Evolutionary conservation across 345 rosid genomes (phyloP).

Genomic region (Dimocarpus longan): DNA sequence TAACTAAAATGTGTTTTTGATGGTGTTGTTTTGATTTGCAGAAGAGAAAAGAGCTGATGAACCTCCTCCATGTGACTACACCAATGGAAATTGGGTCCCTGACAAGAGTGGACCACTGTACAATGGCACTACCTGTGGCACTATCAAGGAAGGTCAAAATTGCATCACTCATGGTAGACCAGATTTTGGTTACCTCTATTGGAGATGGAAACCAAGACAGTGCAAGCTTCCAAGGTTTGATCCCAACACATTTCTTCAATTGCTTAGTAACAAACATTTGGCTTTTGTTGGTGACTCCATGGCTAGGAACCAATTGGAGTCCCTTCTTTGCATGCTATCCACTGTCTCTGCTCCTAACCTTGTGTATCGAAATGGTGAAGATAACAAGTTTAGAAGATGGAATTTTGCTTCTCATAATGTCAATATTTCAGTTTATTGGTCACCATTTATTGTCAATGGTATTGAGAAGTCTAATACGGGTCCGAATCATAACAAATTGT

Average conservation of each 20-base stretch:
- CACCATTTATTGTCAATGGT: slow-evolving; percentile 91
- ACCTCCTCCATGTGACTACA: slow-evolving; percentile 66
- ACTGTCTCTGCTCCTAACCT: slow-evolving; percentile 60
- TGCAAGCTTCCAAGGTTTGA: slow-evolving; percentile 89
- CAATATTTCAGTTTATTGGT: slow-evolving; percentile 80
- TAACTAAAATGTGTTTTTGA: not conserved
- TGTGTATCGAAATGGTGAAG: slow-evolving; percentile 67
- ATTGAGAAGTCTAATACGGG: slow-evolving; percentile 67
- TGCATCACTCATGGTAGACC: slow-evolving; percentile 88
- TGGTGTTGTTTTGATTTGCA: slow-evolving; percentile 23
- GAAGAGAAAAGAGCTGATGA: slow-evolving; percentile 42
- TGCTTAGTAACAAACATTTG: slow-evolving; percentile 61
- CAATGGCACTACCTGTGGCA: slow-evolving; percentile 74
- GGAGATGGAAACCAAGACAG: slow-evolving; percentile 87
- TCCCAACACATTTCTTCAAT: slow-evolving; percentile 58
- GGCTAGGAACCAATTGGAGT: slow-evolving; percentile 96
- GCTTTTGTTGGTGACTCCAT: slow-evolving; percentile 98
- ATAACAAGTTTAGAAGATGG: slow-evolving; percentile 81
- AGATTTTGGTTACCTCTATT: slow-evolving; percentile 70
- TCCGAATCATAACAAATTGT: slow-evolving; percentile 65
- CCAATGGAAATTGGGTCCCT: slow-evolving; percentile 68
- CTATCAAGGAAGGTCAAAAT: slow-evolving; percentile 84
- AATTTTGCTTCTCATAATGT: slow-evolving; percentile 59
- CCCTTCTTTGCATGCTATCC: slow-evolving; percentile 79
- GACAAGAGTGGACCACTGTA: slow-evolving; percentile 77